Conservation (phyloP, 1,284 basidiomycete species). For the Cryptococcus maquisensis region DNA sequence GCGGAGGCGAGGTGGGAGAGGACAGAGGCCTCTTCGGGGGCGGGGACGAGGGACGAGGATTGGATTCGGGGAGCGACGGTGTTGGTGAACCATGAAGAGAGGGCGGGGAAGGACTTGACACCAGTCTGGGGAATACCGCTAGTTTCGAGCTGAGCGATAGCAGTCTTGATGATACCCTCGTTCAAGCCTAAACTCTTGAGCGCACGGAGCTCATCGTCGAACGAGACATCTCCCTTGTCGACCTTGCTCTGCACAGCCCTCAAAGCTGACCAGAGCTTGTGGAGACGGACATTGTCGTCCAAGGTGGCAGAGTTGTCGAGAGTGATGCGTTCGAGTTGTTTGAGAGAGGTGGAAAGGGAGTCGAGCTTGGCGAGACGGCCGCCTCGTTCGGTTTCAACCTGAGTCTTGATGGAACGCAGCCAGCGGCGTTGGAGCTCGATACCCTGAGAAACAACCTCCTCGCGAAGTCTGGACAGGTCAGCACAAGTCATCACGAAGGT, state of each 20-base stretch:
- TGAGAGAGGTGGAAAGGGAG: conserved; percentile 82
- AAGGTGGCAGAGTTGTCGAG: conserved; percentile 85
- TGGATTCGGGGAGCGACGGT: conserved; percentile 80
- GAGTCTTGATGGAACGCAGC: conserved; percentile 92
- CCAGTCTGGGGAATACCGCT: conserved; percentile 76
- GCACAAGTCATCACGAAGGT: neutral
- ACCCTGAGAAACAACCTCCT: conserved; percentile 93
- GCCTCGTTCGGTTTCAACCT: conserved; percentile 93
- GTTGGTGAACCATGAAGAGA: conserved; percentile 83
- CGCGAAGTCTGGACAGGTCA: conserved; percentile 63
- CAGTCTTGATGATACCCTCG: conserved; percentile 57
- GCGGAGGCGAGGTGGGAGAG: conserved; percentile 81
- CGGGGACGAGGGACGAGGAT: conserved; percentile 82
- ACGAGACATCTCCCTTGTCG: conserved; percentile 60
- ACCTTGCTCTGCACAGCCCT: conserved; percentile 52
- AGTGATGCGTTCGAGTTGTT: conserved; percentile 83
- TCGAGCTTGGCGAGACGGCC: conserved; percentile 93
- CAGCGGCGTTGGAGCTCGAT: conserved; percentile 95
- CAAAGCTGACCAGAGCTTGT: conserved; percentile 54
- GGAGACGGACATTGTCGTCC: conserved; percentile 82
- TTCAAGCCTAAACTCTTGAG: conserved; percentile 60
- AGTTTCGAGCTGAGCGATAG: conserved; percentile 67
- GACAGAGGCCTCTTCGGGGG: conserved; percentile 67
- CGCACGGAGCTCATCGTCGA: conserved; percentile 83
- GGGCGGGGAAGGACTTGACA: conserved; percentile 82